Conservation (phyloP, 148 eudicot species). For the Beta vulgaris region DNA sequence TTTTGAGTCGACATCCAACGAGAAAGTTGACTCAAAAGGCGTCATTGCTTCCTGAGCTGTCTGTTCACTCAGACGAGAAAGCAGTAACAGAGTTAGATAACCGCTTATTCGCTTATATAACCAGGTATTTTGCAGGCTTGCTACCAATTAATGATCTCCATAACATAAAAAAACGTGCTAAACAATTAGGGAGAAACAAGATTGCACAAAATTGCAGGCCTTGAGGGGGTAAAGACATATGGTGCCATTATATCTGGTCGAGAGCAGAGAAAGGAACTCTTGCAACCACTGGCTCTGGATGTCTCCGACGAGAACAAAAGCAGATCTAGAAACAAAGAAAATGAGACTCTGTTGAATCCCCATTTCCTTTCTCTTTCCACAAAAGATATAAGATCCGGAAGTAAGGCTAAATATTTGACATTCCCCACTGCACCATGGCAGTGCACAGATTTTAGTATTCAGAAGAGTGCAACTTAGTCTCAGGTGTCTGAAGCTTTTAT, state of each 20-base stretch:
- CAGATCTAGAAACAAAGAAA: not conserved
- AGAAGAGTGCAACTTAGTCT: not conserved
- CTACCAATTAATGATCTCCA: not conserved
- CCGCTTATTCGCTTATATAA: constrained; percentile 13
- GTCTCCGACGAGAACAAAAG: not conserved
- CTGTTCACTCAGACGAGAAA: constrained; percentile 38
- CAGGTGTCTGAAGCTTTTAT: not conserved
- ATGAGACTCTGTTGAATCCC: not conserved
- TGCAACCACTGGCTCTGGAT: not conserved
- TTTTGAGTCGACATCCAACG: constrained; percentile 88
- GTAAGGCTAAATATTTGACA: not conserved
- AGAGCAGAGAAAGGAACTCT: not conserved
- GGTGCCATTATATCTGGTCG: not conserved
- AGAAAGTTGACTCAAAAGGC: constrained; percentile 95
- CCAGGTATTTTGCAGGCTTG: not conserved
- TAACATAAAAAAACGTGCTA: not conserved
- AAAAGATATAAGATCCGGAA: not conserved
- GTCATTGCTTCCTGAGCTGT: constrained; percentile 99
- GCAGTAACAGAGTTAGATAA: constrained; percentile 2
- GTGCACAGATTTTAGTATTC: not conserved
- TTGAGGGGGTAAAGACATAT: not conserved
- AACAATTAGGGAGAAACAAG: not conserved
- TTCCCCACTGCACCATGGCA: not conserved
- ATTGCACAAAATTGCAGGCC: not conserved
- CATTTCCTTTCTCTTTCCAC: not conserved